Evolutionary conservation across 169 alveolate species (phyloP), one percentile per base, ranked within the genome.

Genomic region (Plasmodium berghei): DNA sequence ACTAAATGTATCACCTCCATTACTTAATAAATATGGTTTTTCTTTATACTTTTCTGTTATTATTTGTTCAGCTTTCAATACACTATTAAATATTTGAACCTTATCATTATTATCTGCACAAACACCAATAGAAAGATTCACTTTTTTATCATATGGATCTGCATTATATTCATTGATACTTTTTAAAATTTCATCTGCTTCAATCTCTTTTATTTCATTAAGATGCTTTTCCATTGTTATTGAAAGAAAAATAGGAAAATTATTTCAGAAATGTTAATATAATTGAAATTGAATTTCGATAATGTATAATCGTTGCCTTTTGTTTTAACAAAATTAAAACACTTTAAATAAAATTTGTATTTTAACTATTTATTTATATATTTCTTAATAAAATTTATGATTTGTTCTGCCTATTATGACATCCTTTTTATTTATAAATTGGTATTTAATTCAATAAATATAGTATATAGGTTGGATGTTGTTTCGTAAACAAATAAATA

Each of bases 61-160:
- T 73, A 94, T 83, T 54, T 89, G 72, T 70, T 93, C 96, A 3
- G 96, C 96, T 74, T 95, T 91, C 67, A 90, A 90, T 14, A 96
- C 97, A 74, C 94, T 89, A 28, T 92, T 88, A 91, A 96, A 95
- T 46, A 92, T 88, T 59, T 93, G 93, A 9, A 96, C 96, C 1
- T 92, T 87, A 40, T 96, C 97, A 42, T 94, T 87, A 28, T 95
- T 96, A 73, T 90, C 94, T 55, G 95, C 87, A 90, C 96, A 95
- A 1, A 96, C 97, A 2, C 98, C 98, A 0, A 96, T 94, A 34
- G 97, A 95, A 16, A 96, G 85, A 73, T 96, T 95, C 49, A 96
- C 95, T 71, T 96, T 96, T n/a, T 91, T 64, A 6, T 66, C 56
- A 2, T 24, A 52, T 12, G 12, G 42, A 26, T 83, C 90, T 34